phyloP scores from a whole-genome alignment of 2,329 filamentous ascomycete genomes.

The Drechslera avenae region DNA sequence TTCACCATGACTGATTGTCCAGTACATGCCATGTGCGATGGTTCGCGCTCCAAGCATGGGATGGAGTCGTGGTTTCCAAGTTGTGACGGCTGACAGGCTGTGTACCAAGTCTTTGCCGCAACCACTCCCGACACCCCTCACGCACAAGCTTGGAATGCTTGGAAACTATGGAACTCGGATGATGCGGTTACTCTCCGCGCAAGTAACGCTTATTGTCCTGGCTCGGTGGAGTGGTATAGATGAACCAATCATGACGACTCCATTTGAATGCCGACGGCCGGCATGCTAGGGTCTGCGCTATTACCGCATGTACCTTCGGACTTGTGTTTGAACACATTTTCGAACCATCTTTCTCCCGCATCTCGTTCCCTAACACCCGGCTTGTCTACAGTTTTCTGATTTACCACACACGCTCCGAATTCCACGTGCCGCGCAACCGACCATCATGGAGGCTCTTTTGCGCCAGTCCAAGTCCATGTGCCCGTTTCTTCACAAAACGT shows the following conservation, averaged over 20 bases:
- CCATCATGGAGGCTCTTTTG: conserved; percentile 85
- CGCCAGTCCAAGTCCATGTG: conserved; percentile 97
- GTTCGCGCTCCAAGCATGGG: no score
- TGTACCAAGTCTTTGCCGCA: neutral
- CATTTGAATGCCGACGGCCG: conserved; percentile 36
- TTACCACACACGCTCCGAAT: neutral
- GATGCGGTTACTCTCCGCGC: conserved; percentile 14
- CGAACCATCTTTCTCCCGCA: conserved; percentile 6
- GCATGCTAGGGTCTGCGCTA: conserved; percentile 27
- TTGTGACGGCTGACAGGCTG: neutral
- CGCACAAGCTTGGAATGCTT: conserved; percentile 7
- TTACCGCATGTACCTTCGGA: conserved; percentile 13
- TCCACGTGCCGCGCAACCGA: conserved; percentile 19
- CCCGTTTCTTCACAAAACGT: conserved; percentile 94
- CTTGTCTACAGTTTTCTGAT: no score
- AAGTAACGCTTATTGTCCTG: conserved; percentile 21
- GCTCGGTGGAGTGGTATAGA: conserved; percentile 19
- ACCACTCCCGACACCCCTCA: conserved; percentile 9
- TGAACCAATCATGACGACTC: conserved; percentile 29
- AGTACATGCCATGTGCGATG: no score
- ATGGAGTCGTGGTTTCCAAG: no score
- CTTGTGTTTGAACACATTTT: conserved; percentile 20
- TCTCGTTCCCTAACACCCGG: neutral
- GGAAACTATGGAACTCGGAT: conserved; percentile 14
- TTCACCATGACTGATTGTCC: neutral